These are phyloP conservation scores for Ganoderma lingzhi DNA, from an alignment of 1,284 basidiomycete species.

Conservation along the genomic window DNA sequence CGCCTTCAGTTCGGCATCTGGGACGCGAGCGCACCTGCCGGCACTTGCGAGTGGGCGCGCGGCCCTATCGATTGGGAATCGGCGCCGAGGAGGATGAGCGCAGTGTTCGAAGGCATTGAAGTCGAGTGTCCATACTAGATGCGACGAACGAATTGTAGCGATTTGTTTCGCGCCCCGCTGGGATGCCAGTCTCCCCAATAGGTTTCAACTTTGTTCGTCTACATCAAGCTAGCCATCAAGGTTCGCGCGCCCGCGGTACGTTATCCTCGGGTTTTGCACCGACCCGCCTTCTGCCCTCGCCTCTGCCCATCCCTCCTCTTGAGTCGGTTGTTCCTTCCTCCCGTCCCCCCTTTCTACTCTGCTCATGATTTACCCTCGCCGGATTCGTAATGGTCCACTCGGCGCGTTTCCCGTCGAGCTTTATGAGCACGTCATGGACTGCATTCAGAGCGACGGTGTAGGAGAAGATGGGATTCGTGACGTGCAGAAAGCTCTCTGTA, in stretches of 20 bases:
- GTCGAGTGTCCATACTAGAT: conserved; percentile 49
- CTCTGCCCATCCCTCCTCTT: neutral
- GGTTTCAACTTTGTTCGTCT: too few species aligned
- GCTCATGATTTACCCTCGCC: neutral
- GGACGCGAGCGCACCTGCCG: conserved; percentile 54
- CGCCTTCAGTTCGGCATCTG: conserved; percentile 56
- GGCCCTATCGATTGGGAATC: conserved; percentile 55
- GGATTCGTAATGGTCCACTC: neutral
- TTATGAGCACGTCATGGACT: neutral
- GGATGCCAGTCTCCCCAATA: neutral
- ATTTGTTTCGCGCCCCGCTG: neutral
- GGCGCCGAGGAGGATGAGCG: conserved; percentile 45
- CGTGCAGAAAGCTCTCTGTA: neutral
- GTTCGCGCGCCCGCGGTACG: neutral
- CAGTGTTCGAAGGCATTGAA: conserved; percentile 47
- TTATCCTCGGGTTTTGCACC: neutral
- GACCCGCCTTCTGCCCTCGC: neutral
- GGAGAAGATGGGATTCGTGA: neutral
- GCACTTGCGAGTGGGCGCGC: conserved; percentile 55
- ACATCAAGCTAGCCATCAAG: too few species aligned
- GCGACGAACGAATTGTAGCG: neutral
- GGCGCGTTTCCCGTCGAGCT: neutral
- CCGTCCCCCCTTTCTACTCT: neutral
- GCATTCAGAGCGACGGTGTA: neutral
- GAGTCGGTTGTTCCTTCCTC: neutral